Evolutionary conservation across 169 alveolate species (phyloP), one percentile per base, ranked within the genome.

Genomic region (Cyclospora cayetanensis): DNA sequence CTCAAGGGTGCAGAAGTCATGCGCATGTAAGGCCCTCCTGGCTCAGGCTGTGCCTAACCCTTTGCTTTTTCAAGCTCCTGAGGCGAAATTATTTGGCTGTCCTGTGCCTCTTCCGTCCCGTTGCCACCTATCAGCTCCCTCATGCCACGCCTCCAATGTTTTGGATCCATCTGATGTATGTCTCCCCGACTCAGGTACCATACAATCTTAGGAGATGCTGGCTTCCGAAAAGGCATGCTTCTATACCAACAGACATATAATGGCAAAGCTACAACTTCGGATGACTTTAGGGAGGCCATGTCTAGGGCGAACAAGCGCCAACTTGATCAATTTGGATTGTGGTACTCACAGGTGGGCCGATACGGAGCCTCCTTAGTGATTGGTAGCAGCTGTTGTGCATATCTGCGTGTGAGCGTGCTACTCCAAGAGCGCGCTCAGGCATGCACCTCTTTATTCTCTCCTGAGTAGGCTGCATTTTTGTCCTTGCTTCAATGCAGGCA

Each of bases 1-100:
- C 96, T 95, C 88, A 97, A 97, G 94, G 99, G 99, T n/a, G 95
- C 98, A 29, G 98, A 97, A 92, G 98, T 97, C n/a, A 95, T 97
- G 63, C 84, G 85, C 72, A 66, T 66, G 92, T 82, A 55, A 5
- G 90, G 68, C 12, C 25, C 15, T 55, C 25, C 68, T 55, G 15
- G 25, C 68, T 11, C 4, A 2, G 68, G 68, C 25, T 55, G 20
- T 55, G 1, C 37, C 18, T 66, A 35, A 2, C 42, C 37, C 25
- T 46, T 7, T 15, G 7, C 55, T 15, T 46, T 46, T n/a, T n/a
- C n/a, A n/a, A n/a, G n/a, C n/a, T n/a, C n/a, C n/a, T n/a, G n/a
- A n/a, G n/a, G n/a, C n/a, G n/a, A n/a, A n/a, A n/a, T n/a, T n/a
- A n/a, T n/a, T n/a, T n/a, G n/a, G n/a, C n/a, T n/a, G n/a, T n/a